phyloP scores from a whole-genome alignment of 2,329 filamentous ascomycete species.

The Ceratocystis albifundus region DNA sequence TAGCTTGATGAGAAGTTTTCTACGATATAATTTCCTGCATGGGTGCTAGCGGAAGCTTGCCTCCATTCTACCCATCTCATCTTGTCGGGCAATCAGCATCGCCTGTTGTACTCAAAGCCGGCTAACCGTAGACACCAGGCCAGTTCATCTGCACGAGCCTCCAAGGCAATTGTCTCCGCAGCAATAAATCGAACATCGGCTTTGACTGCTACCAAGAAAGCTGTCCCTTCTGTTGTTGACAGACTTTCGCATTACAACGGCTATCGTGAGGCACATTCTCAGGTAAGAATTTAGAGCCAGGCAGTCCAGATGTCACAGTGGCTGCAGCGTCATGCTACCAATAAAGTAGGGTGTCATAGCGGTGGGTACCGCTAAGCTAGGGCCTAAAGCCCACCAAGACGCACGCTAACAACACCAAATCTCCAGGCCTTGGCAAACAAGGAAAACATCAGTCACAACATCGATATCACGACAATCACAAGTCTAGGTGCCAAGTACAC shows the following conservation, averaged over 20 bases:
- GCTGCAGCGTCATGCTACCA: neutral
- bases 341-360: neutral
- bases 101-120: neutral
- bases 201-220: neutral
- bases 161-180: neutral
- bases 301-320: neutral
- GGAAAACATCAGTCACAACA: constrained; percentile 3
- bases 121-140: neutral
- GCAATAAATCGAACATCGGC: constrained; percentile 1
- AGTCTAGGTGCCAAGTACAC: neutral
- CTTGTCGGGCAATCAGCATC: too few relatives aligned
- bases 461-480: constrained; percentile 3
- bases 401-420: neutral
- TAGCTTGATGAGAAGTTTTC: neutral
- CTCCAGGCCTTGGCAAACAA: neutral
- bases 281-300: neutral
- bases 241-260: neutral
- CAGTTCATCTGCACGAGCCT: neutral
- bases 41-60: too few relatives aligned
- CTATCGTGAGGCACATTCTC: neutral
- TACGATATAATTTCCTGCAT: too few relatives aligned
- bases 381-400: neutral
- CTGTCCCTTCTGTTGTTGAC: neutral
- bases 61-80: too few relatives aligned
- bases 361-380: neutral